phyloP scores from a whole-genome alignment of 2,329 filamentous ascomycete genomes.

The Pseudogymnoascus sp. region DNA sequence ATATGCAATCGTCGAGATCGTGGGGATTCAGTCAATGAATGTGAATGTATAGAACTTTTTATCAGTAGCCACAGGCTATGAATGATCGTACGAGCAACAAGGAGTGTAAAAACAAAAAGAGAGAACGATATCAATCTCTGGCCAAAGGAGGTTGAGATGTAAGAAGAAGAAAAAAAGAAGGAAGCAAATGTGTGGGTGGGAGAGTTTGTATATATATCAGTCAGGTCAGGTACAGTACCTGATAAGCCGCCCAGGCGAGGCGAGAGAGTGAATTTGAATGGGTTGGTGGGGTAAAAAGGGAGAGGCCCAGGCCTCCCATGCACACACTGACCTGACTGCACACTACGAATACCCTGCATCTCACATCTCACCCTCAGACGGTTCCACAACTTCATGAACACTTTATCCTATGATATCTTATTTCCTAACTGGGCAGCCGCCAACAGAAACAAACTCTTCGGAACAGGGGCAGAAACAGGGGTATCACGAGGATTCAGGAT shows the following conservation, averaged over 20 bases:
- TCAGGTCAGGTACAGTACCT: background rate
- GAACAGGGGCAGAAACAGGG: background rate
- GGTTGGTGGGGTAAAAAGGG: background rate
- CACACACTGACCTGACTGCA: background rate
- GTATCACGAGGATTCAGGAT: background rate
- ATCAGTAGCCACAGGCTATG: conserved; percentile 7
- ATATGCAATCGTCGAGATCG: conserved; percentile 1
- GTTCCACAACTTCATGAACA: conserved; percentile 3
- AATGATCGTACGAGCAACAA: background rate
- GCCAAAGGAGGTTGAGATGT: conserved; percentile 6
- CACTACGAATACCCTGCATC: background rate
- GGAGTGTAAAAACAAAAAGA: background rate
- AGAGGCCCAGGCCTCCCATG: background rate
- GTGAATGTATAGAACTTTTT: background rate
- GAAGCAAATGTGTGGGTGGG: background rate
- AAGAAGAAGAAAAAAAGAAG: background rate
- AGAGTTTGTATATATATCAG: conserved; percentile 4
- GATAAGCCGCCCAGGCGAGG: background rate
- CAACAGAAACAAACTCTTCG: background rate
- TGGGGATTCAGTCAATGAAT: conserved; percentile 5
- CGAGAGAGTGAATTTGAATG: background rate
- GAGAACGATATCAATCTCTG: background rate
- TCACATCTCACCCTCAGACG: background rate
- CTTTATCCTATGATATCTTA: background rate
- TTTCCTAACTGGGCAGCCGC: background rate